Conservation (phyloP, 2,329 filamentous ascomycete genomes). For the Phymatotrichopsis omnivora region DNA sequence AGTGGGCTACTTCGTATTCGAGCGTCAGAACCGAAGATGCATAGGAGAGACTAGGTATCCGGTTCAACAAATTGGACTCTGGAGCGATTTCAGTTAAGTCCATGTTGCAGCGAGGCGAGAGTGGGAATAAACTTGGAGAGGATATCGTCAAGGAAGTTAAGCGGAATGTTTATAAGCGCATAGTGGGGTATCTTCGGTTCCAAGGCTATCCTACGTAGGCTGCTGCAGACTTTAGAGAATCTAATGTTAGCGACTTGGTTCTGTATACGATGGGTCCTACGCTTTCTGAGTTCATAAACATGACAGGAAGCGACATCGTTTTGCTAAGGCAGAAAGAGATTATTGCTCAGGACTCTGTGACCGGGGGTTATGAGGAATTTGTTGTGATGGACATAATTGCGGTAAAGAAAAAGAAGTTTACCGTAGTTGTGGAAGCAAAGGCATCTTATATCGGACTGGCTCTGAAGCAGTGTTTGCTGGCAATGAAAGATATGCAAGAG, state of each 20-base stretch:
- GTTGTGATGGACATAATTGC: conserved; percentile 1
- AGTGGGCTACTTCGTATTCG: conserved; percentile 17
- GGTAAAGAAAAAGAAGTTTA: conserved; percentile 8
- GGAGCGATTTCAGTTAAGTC: conserved; percentile 1
- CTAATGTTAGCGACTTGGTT: conserved; percentile 5
- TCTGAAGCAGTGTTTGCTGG: no score
- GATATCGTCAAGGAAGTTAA: conserved; percentile 1
- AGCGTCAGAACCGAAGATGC: conserved; percentile 4
- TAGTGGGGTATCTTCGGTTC: no score
- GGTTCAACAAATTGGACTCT: no score
- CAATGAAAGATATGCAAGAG: no score
- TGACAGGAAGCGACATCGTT: neutral
- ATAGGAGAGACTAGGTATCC: no score
- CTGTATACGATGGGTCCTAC: neutral
- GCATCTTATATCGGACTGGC: conserved; percentile 3
- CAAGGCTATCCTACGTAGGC: no score
- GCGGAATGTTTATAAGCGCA: conserved; percentile 2
- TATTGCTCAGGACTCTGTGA: neutral
- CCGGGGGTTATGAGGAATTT: neutral
- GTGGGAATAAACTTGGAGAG: no score
- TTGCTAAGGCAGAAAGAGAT: conserved; percentile 5
- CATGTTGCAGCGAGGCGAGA: no score
- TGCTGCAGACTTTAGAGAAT: conserved; percentile 1
- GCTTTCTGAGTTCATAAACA: neutral
- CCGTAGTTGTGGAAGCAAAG: conserved; percentile 2